phyloP scores from a whole-genome alignment of 768 basidiomycete genomes.

The Artomyces pyxidatus region DNA sequence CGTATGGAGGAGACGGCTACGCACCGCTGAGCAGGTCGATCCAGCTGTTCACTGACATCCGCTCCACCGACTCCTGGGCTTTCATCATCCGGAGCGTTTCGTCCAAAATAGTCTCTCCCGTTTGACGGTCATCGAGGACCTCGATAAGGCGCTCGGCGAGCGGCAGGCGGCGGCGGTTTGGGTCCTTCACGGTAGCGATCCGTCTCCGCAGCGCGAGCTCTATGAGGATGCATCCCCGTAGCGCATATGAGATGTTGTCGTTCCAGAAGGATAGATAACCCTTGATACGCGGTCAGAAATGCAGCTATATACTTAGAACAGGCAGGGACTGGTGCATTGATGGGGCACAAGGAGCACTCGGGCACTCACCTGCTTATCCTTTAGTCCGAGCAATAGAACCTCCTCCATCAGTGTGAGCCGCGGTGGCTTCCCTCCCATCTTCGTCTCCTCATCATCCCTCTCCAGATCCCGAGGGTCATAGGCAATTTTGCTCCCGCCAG shows the following conservation, averaged over 20 bases:
- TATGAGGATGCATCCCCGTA: slow-evolving; percentile 96
- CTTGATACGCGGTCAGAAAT: slow-evolving; percentile 24
- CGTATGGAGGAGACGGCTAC: slow-evolving; percentile 22
- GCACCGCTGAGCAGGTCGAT: slow-evolving; percentile 89
- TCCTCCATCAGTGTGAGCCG: slow-evolving; percentile 95
- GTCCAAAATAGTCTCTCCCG: slow-evolving; percentile 94
- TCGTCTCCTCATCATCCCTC: slow-evolving; percentile 55
- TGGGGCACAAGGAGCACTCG: background rate
- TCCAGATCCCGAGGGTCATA: slow-evolving; percentile 90
- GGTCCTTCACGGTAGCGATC: slow-evolving; percentile 86
- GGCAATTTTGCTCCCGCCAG: slow-evolving; percentile 82
- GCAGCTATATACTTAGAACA: background rate
- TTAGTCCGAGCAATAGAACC: slow-evolving; percentile 85
- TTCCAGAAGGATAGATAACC: slow-evolving; percentile 99
- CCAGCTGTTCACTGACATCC: slow-evolving; percentile 84
- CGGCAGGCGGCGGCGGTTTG: slow-evolving; percentile 62
- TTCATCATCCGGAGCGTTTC: slow-evolving; percentile 97
- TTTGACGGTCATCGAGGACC: slow-evolving; percentile 86
- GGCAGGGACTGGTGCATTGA: background rate
- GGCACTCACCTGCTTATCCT: slow-evolving; percentile 85
- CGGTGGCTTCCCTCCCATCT: slow-evolving; percentile 67
- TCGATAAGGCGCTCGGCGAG: slow-evolving; percentile 81
- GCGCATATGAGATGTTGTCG: slow-evolving; percentile 98
- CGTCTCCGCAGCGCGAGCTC: slow-evolving; percentile 93
- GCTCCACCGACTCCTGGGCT: slow-evolving; percentile 53